Evolutionary conservation across 208 protist genomes (phyloP).

Genomic region (Leishmania arabica): DNA sequence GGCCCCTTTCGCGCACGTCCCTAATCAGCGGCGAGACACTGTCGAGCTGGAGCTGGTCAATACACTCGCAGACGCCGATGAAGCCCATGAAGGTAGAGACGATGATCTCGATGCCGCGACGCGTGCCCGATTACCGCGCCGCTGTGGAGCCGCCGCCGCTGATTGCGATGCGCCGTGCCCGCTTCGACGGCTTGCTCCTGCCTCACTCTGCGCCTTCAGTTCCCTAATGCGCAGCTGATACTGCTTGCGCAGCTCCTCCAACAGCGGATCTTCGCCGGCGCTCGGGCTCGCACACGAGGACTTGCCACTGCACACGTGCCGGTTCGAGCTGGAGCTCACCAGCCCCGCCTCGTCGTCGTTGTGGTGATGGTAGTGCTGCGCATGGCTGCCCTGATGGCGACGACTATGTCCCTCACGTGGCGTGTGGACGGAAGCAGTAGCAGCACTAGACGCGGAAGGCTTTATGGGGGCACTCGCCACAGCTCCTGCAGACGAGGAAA

Average conservation of each 20-base stretch:
- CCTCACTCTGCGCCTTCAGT: conserved; percentile 18
- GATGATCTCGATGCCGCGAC: not conserved
- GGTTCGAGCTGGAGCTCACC: conserved; percentile 9
- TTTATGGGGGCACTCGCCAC: not conserved
- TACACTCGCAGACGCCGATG: not conserved
- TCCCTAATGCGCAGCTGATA: conserved; percentile 55
- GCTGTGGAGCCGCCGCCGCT: not conserved
- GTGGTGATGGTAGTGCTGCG: conserved; percentile 5
- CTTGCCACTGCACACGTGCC: not conserved
- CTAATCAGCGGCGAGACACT: not conserved
- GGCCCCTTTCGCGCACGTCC: not conserved
- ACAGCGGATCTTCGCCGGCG: conserved; percentile 28
- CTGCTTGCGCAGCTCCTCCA: conserved; percentile 47
- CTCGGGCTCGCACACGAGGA: not conserved
- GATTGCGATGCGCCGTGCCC: not conserved
- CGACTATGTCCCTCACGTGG: not conserved
- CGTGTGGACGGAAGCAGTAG: not conserved
- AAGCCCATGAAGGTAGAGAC: not conserved
- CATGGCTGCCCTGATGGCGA: conserved; percentile 2
- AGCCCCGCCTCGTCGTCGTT: conserved; percentile 6
- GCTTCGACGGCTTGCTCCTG: not conserved
- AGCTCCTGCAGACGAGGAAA: not conserved
- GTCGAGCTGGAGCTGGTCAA: not conserved
- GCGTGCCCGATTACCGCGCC: not conserved
- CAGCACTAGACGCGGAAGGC: not conserved